Conservation (phyloP, 2,329 filamentous ascomycete genomes). For the Pseudogymnoascus pannorum region DNA sequence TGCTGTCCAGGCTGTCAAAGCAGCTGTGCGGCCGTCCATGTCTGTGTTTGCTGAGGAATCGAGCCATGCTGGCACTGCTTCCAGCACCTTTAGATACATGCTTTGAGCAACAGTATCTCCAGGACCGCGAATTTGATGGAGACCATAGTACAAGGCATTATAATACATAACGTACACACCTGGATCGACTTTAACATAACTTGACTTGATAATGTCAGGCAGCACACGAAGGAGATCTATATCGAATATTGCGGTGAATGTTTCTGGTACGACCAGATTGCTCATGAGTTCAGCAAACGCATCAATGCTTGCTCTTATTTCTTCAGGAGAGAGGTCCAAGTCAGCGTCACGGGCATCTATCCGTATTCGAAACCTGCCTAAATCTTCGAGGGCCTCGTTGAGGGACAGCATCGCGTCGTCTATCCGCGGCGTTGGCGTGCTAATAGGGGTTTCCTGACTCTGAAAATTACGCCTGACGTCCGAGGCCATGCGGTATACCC, state of each 20-base stretch:
- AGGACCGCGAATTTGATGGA: slow-evolving; percentile 1
- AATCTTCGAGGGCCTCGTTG: slow-evolving; percentile 1
- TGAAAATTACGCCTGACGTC: slow-evolving; percentile 7
- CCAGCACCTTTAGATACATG: background rate
- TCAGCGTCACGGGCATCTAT: background rate
- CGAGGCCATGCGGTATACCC: slow-evolving; percentile 6
- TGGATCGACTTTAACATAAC: background rate
- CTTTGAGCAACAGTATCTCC: background rate
- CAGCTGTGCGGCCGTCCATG: background rate
- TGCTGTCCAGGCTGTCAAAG: background rate
- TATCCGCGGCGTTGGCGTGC: background rate
- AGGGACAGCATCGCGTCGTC: background rate
- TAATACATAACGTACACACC: slow-evolving; percentile 5
- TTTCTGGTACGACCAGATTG: background rate
- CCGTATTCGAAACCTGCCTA: slow-evolving; percentile 3
- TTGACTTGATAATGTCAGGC: background rate
- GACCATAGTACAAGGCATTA: slow-evolving; percentile 2
- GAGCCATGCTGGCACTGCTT: background rate
- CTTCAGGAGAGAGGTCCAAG: background rate
- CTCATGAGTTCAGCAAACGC: background rate
- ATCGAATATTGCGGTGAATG: background rate
- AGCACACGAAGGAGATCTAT: background rate
- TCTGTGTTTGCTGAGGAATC: background rate
- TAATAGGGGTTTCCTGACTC: slow-evolving; percentile 1
- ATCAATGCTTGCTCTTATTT: background rate